These are phyloP conservation scores for Lactarius pseudohatsudake DNA, from an alignment of 768 basidiomycete genomes.

Conservation along the genomic window DNA sequence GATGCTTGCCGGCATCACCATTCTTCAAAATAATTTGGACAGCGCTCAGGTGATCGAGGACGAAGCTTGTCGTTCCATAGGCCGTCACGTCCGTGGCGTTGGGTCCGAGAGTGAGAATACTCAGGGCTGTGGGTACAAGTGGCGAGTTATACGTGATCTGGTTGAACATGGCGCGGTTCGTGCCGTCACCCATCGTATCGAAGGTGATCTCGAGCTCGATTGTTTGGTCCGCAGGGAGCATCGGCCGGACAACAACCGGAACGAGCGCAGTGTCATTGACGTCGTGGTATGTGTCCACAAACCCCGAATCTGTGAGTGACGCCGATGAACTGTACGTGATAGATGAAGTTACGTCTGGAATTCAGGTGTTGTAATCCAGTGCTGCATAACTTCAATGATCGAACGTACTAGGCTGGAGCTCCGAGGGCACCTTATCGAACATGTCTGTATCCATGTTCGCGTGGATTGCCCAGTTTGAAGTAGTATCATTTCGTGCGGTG, in stretches of 20 bases:
- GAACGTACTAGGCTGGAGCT: conserved; percentile 69
- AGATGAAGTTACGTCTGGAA: conserved; percentile 77
- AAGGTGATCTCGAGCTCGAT: conserved; percentile 75
- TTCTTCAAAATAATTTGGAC: conserved; percentile 79
- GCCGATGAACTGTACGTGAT: conserved; percentile 68
- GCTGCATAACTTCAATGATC: not conserved
- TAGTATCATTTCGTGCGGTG: conserved; percentile 80
- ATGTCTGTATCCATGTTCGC: conserved; percentile 87
- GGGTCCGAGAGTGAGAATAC: conserved; percentile 69
- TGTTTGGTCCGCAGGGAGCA: conserved; percentile 52
- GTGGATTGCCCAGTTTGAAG: conserved; percentile 83
- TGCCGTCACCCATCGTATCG: conserved; percentile 83
- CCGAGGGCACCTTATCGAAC: conserved; percentile 80
- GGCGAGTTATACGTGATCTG: conserved; percentile 66
- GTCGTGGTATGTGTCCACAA: conserved; percentile 56
- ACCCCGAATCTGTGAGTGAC: conserved; percentile 51
- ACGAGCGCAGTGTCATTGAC: conserved; percentile 69
- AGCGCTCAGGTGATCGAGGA: conserved; percentile 72
- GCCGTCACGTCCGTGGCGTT: conserved; percentile 65
- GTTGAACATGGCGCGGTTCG: conserved; percentile 80
- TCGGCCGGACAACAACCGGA: conserved; percentile 54
- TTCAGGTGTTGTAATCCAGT: not conserved
- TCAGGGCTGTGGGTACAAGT: conserved; percentile 74
- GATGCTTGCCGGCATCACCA: conserved; percentile 72
- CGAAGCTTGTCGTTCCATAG: conserved; percentile 79